Conservation (phyloP, 331 rosid genomes). For the Malus hybrid region DNA sequence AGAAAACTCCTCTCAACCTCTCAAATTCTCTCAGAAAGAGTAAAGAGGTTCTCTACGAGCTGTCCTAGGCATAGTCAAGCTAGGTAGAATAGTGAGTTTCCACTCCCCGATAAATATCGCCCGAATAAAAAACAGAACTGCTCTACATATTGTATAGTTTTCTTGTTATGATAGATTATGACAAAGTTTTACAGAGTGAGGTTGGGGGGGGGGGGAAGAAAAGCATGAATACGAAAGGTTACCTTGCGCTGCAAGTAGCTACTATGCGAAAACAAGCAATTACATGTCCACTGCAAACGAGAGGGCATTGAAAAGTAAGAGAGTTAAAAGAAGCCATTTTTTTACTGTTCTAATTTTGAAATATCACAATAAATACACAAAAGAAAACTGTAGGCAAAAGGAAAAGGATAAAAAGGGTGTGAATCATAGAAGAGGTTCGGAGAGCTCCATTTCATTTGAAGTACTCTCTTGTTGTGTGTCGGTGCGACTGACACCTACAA, state of each 20-base stretch:
- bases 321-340: conserved; percentile 25
- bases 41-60: not conserved
- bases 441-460: conserved; percentile 95
- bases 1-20: conserved; percentile 34
- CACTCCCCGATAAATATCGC: too few relatives aligned
- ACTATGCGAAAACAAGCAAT: conserved; percentile 9
- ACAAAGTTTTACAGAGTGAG: too few relatives aligned
- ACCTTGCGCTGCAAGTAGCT: conserved; percentile 15
- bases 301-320: conserved; percentile 14
- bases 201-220: too few relatives aligned
- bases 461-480: conserved; percentile 41
- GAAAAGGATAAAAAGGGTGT: not conserved
- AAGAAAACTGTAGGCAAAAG: not conserved
- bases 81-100: too few relatives aligned
- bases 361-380: conserved; percentile 39
- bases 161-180: too few relatives aligned
- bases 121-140: too few relatives aligned
- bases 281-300: conserved; percentile 18
- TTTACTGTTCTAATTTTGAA: conserved; percentile 28
- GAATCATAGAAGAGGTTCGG: conserved; percentile 75
- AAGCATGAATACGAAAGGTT: not conserved
- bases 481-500: conserved; percentile 51
- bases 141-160: too few relatives aligned
- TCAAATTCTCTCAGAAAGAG: not conserved
- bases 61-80: too few relatives aligned